Base-by-base conservation (phyloP, 805 yeast species). In the Cyberlindnera euphorbiiphila region DNA sequence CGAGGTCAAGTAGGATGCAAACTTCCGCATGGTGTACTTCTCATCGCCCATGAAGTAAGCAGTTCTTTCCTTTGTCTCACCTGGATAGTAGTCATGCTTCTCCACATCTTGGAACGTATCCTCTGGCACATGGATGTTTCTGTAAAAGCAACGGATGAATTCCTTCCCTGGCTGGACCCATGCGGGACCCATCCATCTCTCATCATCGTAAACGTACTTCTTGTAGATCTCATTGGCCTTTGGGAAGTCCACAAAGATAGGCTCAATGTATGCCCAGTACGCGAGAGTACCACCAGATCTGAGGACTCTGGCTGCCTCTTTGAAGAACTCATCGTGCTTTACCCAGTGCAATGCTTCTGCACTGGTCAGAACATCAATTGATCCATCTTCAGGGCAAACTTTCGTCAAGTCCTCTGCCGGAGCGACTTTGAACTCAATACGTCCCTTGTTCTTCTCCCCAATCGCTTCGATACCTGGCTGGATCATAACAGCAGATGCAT, bases 271-370 rank as follows among this genome's bases (percentile, higher is more conserved):
- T 14, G 81, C 78, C 79, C 86, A 84, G 54, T 72, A 78, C 0
- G 85, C 79, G 36, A 85, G 58, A 3, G 86, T 80, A 5, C 87
- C 89, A 17, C 68, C 66, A 1, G 73, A 67, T 45, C 68, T 71
- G 38, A 83, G 62, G 8, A 74, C 62, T 12, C 73, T 55, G 14
- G 63, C 60, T 6, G 75, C 69, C 45, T 75, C 76, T 10, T 59
- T 49, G 51, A 76, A 76, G 50, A 75, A 77, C 24, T 49, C 48
- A 1, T 61, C 67, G 41, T 72, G 76, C 39, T 78, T 66, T 33
- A 81, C 69, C 91, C 93, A 85, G 56, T 85, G 94, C n/a, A 74
- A 71, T 29, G 84, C 77, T 54, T 85, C 87, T 0, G 89, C 91
- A 16, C 78, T 77, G 4, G 78, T 66, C 9, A 81, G 64, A 43